phyloP scores from a whole-genome alignment of 805 yeast genomes.

The Kockiozyma suomiensis region DNA sequence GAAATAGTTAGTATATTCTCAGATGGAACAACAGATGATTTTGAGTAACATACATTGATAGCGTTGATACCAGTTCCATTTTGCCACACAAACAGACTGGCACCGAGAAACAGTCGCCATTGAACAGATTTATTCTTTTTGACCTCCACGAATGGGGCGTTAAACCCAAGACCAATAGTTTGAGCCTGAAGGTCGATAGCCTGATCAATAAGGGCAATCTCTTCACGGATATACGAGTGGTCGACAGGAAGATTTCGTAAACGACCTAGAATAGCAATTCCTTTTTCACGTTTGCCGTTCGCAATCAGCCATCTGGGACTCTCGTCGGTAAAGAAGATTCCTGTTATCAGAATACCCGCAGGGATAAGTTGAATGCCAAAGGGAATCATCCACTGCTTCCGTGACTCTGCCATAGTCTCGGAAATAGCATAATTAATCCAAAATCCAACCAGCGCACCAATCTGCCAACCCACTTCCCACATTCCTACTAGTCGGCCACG shows the following conservation, averaged over 20 bases:
- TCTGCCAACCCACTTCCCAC: slow-evolving; percentile 55
- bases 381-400: slow-evolving; percentile 61
- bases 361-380: slow-evolving; percentile 71
- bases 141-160: slow-evolving; percentile 64
- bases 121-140: slow-evolving; percentile 45
- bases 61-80: slow-evolving; percentile 76
- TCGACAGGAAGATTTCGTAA: slow-evolving; percentile 48
- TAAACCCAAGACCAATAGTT: neutral
- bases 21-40: no score
- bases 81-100: slow-evolving; percentile 71
- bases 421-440: slow-evolving; percentile 53
- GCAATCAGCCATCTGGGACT: slow-evolving; percentile 72
- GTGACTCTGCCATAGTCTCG: slow-evolving; percentile 58
- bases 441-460: slow-evolving; percentile 52
- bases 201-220: slow-evolving; percentile 44
- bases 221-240: slow-evolving; percentile 51
- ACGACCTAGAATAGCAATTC: slow-evolving; percentile 56
- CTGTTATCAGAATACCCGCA: slow-evolving; percentile 62
- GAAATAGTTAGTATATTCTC: no score
- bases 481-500: slow-evolving; percentile 52
- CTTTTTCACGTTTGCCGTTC: slow-evolving; percentile 58
- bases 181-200: neutral
- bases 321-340: slow-evolving; percentile 71
- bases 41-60: no score
- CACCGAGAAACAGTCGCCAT: slow-evolving; percentile 59